These are phyloP conservation scores for Suillus tomentosus DNA, from an alignment of 768 basidiomycete species.

Conservation along the genomic window DNA sequence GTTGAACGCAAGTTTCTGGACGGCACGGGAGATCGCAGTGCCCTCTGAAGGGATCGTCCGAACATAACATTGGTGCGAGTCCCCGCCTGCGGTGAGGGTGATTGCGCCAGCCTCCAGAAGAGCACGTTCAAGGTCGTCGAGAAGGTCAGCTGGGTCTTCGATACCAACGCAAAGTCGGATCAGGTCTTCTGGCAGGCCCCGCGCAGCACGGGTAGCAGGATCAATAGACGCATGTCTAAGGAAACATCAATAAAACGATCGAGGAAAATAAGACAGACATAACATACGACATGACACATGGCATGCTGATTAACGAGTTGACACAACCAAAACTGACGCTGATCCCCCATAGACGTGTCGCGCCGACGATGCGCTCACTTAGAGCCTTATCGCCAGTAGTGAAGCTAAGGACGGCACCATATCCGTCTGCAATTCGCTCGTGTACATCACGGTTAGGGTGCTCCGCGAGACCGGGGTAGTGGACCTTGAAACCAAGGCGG, in stretches of 20 bases:
- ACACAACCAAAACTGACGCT: constrained; percentile 98
- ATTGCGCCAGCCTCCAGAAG: constrained; percentile 92
- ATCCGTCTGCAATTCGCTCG: constrained; percentile 85
- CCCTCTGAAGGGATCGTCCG: constrained; percentile 37
- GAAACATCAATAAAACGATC: constrained; percentile 8
- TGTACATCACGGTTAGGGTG: constrained; percentile 91
- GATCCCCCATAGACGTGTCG: constrained; percentile 94
- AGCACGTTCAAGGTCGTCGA: constrained; percentile 94
- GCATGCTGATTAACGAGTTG: constrained; percentile 98
- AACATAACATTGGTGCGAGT: constrained; percentile 51
- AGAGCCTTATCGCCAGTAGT: constrained; percentile 89
- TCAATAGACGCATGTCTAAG: constrained; percentile 95
- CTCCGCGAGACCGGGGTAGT: constrained; percentile 85
- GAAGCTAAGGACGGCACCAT: constrained; percentile 93
- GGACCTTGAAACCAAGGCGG: constrained; percentile 81
- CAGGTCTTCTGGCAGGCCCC: constrained; percentile 97
- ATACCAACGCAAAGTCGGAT: constrained; percentile 98
- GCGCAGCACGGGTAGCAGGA: constrained; percentile 89
- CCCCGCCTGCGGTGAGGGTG: constrained; percentile 49
- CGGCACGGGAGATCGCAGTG: constrained; percentile 53
- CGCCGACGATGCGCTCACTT: constrained; percentile 91
- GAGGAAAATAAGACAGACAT: constrained; percentile 8
- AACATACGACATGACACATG: constrained; percentile 98
- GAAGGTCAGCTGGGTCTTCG: constrained; percentile 89
- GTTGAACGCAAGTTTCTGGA: constrained; percentile 62